Evolutionary conservation across 352 stramenopile species (phyloP), one percentile per base, ranked within the genome.

Genomic region (Globisporangium nagaii): DNA sequence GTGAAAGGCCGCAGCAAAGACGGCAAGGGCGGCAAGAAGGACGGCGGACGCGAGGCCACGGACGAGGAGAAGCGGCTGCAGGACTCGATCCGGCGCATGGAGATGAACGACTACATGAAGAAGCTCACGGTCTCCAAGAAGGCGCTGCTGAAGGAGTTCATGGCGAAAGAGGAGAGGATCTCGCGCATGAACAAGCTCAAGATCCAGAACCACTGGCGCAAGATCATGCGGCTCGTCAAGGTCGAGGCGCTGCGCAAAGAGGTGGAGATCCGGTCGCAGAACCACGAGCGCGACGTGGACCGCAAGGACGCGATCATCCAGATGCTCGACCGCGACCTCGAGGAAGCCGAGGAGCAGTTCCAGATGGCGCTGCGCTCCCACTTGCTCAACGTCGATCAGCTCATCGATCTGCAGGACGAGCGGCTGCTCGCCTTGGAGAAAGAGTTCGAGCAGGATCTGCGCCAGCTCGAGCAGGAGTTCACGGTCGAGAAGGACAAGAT

Each of bases 221-320:
- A 97, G 66, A 97, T 98, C 65, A 97, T 98, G 90, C 75, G 92
- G n/a, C 73, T 97, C 0, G 84, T 95, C 48, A 98, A 98, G 65
- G 84, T 96, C 48, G 86, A 97, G 58, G 72, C 77, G 9, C 72
- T 98, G 35, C 77, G 87, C 50, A 97, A 96, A 53, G 88, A 97
- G 39, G 91, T 98, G 10, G 91, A 98, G 60, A 88, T 98, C 53
- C 78, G 79, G 2, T 86, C 79, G 22, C 91, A 98, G 54, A 96
- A 97, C 67, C 93, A 98, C 70, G 92, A 98, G 70, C 86, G 93
- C n/a, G 89, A 98, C 64, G 88, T 98, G 4, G 93, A 98, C 63
- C 72, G 93, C 30, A 97, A 97, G 56, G 92, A 98, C 65, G 91
- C 91, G 13, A 93, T 97, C 58, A 92, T 98, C 28, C 91, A 98